Conservation (phyloP, 768 basidiomycete genomes). For the Boletus subcaerulescens region DNA sequence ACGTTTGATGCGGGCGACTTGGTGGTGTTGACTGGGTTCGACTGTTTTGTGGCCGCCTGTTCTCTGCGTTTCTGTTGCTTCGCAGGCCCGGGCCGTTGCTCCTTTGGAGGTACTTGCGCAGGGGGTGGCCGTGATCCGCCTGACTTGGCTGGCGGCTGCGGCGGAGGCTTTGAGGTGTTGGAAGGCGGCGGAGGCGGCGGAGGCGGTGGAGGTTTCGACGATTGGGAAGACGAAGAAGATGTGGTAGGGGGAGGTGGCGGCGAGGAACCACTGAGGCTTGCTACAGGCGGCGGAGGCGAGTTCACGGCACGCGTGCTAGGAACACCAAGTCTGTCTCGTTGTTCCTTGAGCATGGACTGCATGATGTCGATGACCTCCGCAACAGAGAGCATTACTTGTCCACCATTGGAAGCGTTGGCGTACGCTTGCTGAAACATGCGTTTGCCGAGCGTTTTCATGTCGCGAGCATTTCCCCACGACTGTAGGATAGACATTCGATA, state of each 20-base stretch:
- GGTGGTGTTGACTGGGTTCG: not conserved
- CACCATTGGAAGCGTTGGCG: constrained; percentile 9
- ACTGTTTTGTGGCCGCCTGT: not conserved
- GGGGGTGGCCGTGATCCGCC: constrained; percentile 4
- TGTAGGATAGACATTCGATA: constrained; percentile 41
- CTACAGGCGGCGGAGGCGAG: constrained; percentile 12
- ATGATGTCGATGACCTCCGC: constrained; percentile 10
- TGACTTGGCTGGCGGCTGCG: not conserved
- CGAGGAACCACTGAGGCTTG: constrained; percentile 17
- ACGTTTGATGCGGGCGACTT: not conserved
- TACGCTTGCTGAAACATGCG: constrained; percentile 14
- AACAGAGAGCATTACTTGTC: not conserved
- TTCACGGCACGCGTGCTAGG: constrained; percentile 9
- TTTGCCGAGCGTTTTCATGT: constrained; percentile 49
- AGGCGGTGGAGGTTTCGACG: constrained; percentile 23
- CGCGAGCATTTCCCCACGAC: constrained; percentile 71
- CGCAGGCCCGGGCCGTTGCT: not conserved
- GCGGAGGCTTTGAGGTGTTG: not conserved
- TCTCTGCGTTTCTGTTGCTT: not conserved
- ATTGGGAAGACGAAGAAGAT: constrained; percentile 17
- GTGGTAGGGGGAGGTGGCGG: constrained; percentile 23
- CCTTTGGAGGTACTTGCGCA: constrained; percentile 12
- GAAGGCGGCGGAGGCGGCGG: constrained; percentile 2
- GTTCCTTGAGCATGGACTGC: constrained; percentile 14
- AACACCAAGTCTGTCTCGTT: constrained; percentile 23